phyloP scores from a whole-genome alignment of 225 moss, liverwort and hornwort genomes.

The Neckera pumila region DNA sequence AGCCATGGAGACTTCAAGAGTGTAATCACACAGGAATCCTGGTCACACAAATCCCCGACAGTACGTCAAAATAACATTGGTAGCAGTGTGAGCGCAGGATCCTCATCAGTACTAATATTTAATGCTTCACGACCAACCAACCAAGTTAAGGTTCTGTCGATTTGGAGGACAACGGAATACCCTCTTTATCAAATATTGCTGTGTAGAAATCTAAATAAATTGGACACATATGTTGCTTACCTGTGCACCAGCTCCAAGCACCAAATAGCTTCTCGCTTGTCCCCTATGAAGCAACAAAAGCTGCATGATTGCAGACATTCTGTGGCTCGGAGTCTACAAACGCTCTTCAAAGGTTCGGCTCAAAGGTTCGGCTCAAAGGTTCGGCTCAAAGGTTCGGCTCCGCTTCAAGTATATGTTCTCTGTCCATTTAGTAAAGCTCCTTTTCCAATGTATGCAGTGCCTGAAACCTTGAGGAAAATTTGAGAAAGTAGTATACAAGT shows the following conservation, averaged over 20 bases:
- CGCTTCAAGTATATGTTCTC: neutral
- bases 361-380: neutral
- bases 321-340: neutral
- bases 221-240: neutral
- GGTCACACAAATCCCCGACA: neutral
- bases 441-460: neutral
- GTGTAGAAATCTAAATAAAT: neutral
- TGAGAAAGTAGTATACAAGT: neutral
- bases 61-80: neutral
- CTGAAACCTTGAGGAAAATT: neutral
- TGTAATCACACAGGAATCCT: neutral
- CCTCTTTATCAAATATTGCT: neutral
- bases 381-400: neutral
- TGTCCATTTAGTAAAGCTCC: neutral
- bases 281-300: neutral
- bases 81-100: neutral
- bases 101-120: neutral
- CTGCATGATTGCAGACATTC: neutral
- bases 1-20: neutral
- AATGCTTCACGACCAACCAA: neutral
- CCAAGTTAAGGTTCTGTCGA: too few relatives aligned
- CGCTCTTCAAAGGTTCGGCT: neutral
- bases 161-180: neutral
- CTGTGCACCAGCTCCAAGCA: neutral
- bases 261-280: neutral